phyloP scores from a whole-genome alignment of 257 asterid species.

The Nicotiana paniculata region DNA sequence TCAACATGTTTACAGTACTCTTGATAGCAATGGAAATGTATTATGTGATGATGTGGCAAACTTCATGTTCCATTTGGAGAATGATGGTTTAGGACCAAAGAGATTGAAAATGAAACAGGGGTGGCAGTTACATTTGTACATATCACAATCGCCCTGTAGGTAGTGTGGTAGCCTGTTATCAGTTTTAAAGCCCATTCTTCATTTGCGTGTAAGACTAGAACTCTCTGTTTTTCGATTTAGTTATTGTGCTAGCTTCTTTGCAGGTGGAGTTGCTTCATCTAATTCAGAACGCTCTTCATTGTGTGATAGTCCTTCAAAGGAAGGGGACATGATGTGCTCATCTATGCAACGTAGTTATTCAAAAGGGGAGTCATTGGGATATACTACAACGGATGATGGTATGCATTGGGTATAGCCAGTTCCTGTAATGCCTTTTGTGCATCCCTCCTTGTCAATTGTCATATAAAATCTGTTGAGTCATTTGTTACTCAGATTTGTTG shows the following conservation, averaged over 20 bases:
- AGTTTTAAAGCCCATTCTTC: constrained; percentile 10
- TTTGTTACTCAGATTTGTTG: not conserved
- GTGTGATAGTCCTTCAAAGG: constrained; percentile 22
- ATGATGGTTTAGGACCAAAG: constrained; percentile 27
- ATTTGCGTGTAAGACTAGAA: not conserved
- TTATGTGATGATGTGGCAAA: constrained; percentile 20
- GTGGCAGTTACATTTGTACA: constrained; percentile 68
- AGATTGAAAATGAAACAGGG: constrained; percentile 49
- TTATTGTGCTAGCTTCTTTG: constrained; percentile 1
- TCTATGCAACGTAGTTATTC: not conserved
- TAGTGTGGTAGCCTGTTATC: constrained; percentile 11
- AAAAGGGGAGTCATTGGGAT: constrained; percentile 5
- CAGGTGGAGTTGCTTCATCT: constrained; percentile 79
- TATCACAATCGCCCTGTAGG: constrained; percentile 90
- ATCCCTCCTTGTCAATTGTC: not conserved
- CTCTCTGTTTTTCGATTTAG: not conserved
- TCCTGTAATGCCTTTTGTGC: not conserved
- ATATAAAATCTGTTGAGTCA: not conserved
- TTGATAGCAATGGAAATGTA: constrained; percentile 19
- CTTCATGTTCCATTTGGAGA: constrained; percentile 33
- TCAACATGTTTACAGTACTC: constrained; percentile 21
- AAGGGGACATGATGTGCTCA: constrained; percentile 8
- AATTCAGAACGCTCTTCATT: constrained; percentile 31
- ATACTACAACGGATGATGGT: constrained; percentile 36
- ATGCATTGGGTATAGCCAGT: not conserved